Base-by-base conservation (phyloP, 2,329 filamentous ascomycete species). In the Massarina eburnea region DNA sequence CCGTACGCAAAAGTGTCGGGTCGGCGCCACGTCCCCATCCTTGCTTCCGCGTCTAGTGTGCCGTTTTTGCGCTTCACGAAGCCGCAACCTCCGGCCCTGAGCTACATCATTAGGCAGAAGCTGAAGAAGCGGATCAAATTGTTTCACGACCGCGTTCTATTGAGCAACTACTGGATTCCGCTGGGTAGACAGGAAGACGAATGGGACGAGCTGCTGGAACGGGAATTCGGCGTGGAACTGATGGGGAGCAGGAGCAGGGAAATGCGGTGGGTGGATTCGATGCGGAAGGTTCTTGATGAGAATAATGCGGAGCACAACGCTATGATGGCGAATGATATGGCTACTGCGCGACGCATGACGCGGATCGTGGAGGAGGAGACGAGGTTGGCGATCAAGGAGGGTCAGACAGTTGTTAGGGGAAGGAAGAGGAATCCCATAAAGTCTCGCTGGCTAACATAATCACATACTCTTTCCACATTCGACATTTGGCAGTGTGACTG, bases 11-110 rank as follows among this genome's bases (percentile, higher is more conserved):
- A 73, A 18, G 72, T 88, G 1, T 69, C 70, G 10, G 79, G 78
- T 8, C 70, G 68, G 6, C 78, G 85, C 18, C 75, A 79, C 36
- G 74, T 89, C 2, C 88, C 88, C 1, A 71, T 71, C 1, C 61
- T 89, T 1, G 71, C 79, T 24, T 76, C 79, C 3, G 76, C 83
- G 2, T 73, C 76, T 32, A 76, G 76, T 20, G 68, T 84, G 19
- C 81, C 86, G 1, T 86, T 91, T 58, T 66, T 92, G 21, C 81
- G 88, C 27, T 68, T 85, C 35, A 77, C 73, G 51, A 88, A 86
- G 64, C 83, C 84, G 4, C 85, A 91, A 64, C 79, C 84, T 2
- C 61, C 64, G 1, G 68, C 70, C n/a, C 67, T 91, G 17, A 79
- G 76, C n/a, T 71, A 78, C 8, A 75, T 85, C 14, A 58, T 91